These are phyloP conservation scores for Tricholoma sp. DNA, from an alignment of 768 basidiomycete genomes.

Conservation along the genomic window DNA sequence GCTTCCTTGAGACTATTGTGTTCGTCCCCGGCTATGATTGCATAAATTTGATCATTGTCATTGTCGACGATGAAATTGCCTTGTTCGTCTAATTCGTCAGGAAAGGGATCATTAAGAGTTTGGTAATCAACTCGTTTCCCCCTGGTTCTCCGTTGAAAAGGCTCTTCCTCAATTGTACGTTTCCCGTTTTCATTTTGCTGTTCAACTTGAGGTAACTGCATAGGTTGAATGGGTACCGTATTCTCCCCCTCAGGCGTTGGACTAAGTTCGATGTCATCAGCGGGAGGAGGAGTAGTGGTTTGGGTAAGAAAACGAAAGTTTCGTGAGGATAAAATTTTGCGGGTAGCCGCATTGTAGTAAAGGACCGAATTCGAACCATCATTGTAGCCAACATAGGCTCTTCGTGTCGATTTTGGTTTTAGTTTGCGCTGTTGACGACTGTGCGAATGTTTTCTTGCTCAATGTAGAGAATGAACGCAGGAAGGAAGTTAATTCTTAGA, in stretches of 20 bases:
- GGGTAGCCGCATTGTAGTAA: background rate
- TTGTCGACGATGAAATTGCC: no score
- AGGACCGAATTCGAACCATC: background rate
- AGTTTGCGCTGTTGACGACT: background rate
- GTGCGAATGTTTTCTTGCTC: no score
- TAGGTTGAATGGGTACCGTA: no score
- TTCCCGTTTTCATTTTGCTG: background rate
- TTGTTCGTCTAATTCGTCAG: background rate
- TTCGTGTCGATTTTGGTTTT: background rate
- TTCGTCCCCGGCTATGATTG: background rate
- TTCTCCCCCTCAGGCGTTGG: background rate
- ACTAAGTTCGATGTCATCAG: background rate
- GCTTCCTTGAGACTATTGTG: conserved; percentile 7
- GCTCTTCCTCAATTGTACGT: background rate
- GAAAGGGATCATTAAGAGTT: background rate
- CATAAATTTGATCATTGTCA: background rate
- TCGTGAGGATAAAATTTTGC: background rate
- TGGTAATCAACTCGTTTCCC: background rate
- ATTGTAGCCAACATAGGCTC: background rate
- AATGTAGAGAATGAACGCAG: no score
- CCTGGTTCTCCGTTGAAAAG: background rate
- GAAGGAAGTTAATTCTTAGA: no score
- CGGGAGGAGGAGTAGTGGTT: background rate
- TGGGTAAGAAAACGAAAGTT: background rate
- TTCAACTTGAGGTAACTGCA: no score